Evolutionary conservation across 2,329 filamentous ascomycete species (phyloP).

Genomic region (Blastomyces emzantsi): DNA sequence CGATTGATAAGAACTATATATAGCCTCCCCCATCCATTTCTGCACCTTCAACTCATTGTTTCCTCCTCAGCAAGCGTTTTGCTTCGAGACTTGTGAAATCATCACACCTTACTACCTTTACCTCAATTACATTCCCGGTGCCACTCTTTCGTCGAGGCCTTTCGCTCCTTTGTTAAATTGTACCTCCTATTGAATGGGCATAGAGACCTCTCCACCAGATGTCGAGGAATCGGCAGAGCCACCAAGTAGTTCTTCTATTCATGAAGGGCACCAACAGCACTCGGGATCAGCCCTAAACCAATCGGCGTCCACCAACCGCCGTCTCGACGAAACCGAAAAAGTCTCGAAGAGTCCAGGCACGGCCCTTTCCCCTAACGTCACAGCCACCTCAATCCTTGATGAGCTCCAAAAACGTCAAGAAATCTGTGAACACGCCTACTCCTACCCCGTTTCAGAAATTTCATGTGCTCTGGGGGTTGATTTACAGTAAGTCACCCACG

Average conservation of each 20-base stretch:
- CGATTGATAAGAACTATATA: not conserved
- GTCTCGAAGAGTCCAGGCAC: constrained; percentile 10
- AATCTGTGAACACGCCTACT: constrained; percentile 22
- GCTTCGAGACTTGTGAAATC: not conserved
- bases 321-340: constrained; percentile 17
- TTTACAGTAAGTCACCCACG: constrained; percentile 18
- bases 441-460: constrained; percentile 18
- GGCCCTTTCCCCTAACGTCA: not conserved
- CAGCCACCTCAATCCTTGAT: constrained; percentile 10
- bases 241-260: constrained; percentile 30
- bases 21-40: not conserved
- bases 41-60: not conserved
- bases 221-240: constrained; percentile 37
- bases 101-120: not conserved
- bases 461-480: constrained; percentile 20
- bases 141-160: not conserved
- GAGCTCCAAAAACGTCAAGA: constrained; percentile 11
- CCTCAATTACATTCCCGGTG: not conserved
- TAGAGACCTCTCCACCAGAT: constrained; percentile 30
- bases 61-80: not conserved
- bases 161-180: not conserved
- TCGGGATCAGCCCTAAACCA: constrained; percentile 19
- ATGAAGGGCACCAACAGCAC: constrained; percentile 19
- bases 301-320: constrained; percentile 11
- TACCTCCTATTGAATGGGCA: constrained; percentile 32